Percentiles rank a stretch among this genome's conserved stretches.
Evolutionary conservation across 108 stramenopile genomes (phyloP).

Genomic region (Parmales sp.): DNA sequence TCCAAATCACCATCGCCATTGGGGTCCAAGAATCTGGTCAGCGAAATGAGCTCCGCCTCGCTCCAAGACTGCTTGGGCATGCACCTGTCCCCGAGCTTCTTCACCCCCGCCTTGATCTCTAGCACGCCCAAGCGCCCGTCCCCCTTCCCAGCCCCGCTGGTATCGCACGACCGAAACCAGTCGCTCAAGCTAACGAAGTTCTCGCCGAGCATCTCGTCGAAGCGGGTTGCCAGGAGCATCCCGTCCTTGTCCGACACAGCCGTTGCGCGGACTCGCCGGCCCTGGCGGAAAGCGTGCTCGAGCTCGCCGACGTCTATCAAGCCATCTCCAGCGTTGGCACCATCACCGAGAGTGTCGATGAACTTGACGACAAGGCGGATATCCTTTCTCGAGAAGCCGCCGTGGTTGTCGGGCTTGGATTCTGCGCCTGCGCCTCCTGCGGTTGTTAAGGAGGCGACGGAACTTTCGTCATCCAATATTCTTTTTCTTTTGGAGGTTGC

Average conservation of each 20-base stretch:
- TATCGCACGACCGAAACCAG: neutral
- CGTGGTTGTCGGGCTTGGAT: too few species aligned
- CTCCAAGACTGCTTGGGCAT: neutral
- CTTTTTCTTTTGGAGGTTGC: neutral
- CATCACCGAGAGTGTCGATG: neutral
- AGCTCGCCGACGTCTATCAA: neutral
- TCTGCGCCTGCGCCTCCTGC: too few species aligned
- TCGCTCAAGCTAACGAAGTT: neutral
- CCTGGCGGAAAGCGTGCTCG: neutral
- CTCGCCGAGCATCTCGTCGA: slow-evolving; percentile 3
- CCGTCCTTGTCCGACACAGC: neutral
- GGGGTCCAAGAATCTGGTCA: neutral
- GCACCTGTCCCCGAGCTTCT: neutral
- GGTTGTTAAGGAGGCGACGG: too few species aligned
- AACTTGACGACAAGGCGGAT: neutral
- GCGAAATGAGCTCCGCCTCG: neutral
- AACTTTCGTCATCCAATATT: neutral
- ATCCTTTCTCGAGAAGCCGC: slow-evolving; percentile 2
- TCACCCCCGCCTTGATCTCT: neutral
- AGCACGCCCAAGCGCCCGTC: neutral
- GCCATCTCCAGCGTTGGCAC: neutral
- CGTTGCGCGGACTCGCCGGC: neutral
- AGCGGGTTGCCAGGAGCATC: neutral
- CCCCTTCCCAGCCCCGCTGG: neutral
- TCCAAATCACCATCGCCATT: neutral